These are phyloP conservation scores for Salvia splendens DNA, from an alignment of 257 asterid genomes.

Conservation along the genomic window DNA sequence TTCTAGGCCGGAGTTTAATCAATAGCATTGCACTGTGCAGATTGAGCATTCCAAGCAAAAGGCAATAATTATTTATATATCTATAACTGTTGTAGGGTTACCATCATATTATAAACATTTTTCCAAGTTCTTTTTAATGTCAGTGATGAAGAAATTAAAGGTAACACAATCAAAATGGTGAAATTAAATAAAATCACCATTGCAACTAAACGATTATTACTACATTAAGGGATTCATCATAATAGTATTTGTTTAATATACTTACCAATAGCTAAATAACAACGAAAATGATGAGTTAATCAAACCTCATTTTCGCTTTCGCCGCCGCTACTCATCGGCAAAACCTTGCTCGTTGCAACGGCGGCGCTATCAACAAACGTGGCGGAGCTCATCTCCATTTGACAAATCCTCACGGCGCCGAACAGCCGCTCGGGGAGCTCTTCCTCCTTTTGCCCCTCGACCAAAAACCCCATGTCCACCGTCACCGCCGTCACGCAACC, in stretches of 20 bases:
- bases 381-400: slow-evolving; percentile 90
- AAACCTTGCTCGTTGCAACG: slow-evolving; percentile 43
- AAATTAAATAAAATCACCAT: slow-evolving; percentile 26
- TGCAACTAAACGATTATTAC: slow-evolving; percentile 34
- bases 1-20: slow-evolving; percentile 28
- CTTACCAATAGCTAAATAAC: slow-evolving; percentile 25
- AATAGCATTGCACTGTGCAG: slow-evolving; percentile 11
- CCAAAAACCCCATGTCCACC: slow-evolving; percentile 92
- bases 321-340: slow-evolving; percentile 53
- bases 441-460: slow-evolving; percentile 69
- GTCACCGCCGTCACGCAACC: slow-evolving; percentile 84
- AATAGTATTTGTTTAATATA: slow-evolving; percentile 11
- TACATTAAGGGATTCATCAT: slow-evolving; percentile 31
- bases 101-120: background rate
- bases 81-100: background rate
- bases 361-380: slow-evolving; percentile 55
- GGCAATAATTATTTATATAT: slow-evolving; percentile 1
- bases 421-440: slow-evolving; percentile 84
- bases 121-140: background rate
- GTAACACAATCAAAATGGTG: slow-evolving; percentile 18
- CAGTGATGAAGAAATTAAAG: background rate
- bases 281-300: background rate
- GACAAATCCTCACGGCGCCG: slow-evolving; percentile 85
- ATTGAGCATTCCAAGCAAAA: slow-evolving; percentile 32
- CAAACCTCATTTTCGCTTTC: slow-evolving; percentile 50